phyloP scores from a whole-genome alignment of 2,329 filamentous ascomycete genomes.

The Fusarium avenaceum region DNA sequence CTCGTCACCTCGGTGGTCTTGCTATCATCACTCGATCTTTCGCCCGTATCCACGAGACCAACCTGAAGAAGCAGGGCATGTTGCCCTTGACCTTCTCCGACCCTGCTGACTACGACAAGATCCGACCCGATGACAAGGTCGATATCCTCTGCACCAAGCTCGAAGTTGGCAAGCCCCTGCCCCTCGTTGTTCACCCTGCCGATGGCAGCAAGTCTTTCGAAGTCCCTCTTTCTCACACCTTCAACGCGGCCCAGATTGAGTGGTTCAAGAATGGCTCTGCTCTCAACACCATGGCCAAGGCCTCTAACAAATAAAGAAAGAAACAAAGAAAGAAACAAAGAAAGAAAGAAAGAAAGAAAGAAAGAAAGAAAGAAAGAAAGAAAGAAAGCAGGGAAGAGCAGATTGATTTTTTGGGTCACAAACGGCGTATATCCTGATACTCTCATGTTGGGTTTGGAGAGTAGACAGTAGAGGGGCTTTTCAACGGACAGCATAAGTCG shows the following conservation, averaged over 20 bases:
- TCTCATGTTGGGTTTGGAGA: conserved; percentile 46
- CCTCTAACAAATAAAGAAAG: conserved; percentile 52
- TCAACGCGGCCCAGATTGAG: conserved; percentile 97
- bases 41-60: conserved; percentile 99
- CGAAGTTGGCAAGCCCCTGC: conserved; percentile 92
- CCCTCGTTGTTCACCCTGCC: conserved; percentile 91
- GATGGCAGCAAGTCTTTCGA: conserved; percentile 82
- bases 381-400: conserved; percentile 31
- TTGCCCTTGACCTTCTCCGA: conserved; percentile 95
- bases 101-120: conserved; percentile 97
- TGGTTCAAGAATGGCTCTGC: conserved; percentile 99
- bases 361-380: conserved; percentile 50
- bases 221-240: conserved; percentile 90
- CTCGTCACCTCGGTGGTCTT: conserved; percentile 94
- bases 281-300: conserved; percentile 98
- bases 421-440: conserved; percentile 50
- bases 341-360: conserved; percentile 32
- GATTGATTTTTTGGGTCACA: conserved; percentile 44
- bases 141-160: conserved; percentile 91
- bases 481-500: conserved; percentile 36
- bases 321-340: conserved; percentile 50
- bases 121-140: conserved; percentile 90
- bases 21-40: conserved; percentile 97
- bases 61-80: conserved; percentile 99
- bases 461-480: conserved; percentile 46